Percentiles rank a stretch among this genome's conserved stretches.
Conservation (phyloP, 768 basidiomycete species). For the Strobilomyces confusus region DNA sequence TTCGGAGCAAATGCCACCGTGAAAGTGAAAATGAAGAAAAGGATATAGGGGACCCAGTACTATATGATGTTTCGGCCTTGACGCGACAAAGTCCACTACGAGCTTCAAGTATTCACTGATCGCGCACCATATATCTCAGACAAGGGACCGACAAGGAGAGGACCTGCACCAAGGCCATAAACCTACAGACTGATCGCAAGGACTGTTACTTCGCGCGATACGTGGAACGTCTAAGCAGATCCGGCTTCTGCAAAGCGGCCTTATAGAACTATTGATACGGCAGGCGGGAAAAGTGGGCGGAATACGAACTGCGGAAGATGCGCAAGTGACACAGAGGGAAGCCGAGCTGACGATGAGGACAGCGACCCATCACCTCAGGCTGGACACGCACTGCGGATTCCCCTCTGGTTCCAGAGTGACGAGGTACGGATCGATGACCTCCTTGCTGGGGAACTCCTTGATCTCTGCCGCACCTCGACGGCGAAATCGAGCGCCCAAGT, state of each 20-base stretch:
- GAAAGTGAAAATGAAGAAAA: slow-evolving; percentile 63
- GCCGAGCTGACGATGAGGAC: slow-evolving; percentile 45
- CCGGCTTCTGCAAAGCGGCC: slow-evolving; percentile 65
- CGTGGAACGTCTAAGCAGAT: slow-evolving; percentile 48
- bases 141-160: slow-evolving; percentile 38
- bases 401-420: slow-evolving; percentile 41
- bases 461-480: slow-evolving; percentile 7
- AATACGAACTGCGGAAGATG: slow-evolving; percentile 51
- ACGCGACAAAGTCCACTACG: background rate
- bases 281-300: background rate
- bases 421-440: slow-evolving; percentile 12
- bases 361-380: slow-evolving; percentile 44
- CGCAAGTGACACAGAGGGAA: slow-evolving; percentile 49
- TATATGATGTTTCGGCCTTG: slow-evolving; percentile 62
- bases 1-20: slow-evolving; percentile 73
- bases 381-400: slow-evolving; percentile 39
- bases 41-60: slow-evolving; percentile 54
- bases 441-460: background rate
- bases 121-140: slow-evolving; percentile 36
- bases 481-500: slow-evolving; percentile 6
- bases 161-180: slow-evolving; percentile 33
- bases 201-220: slow-evolving; percentile 49
- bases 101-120: background rate
- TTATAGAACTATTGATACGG: slow-evolving; percentile 16
- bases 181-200: slow-evolving; percentile 47